Percentiles rank a stretch among this genome's conserved stretches.
Conservation (phyloP, 1,284 basidiomycete species). For the Cutaneotrichosporon cyanovorans region DNA sequence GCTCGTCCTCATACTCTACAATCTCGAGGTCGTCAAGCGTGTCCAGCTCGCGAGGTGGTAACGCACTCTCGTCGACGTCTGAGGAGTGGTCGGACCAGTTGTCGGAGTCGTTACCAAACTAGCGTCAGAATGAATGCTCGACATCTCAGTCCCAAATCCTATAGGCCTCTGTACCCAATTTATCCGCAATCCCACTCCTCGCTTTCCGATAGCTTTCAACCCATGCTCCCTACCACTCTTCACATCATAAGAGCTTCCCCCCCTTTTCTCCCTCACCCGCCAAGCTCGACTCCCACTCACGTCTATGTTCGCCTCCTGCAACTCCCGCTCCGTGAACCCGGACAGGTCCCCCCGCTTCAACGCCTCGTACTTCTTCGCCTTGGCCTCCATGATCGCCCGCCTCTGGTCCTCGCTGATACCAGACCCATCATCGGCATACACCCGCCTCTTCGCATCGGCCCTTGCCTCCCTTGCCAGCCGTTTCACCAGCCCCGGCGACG, state of each 20-base stretch:
- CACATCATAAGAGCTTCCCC: too few species aligned
- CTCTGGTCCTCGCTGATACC: conserved; percentile 38
- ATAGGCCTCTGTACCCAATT: too few species aligned
- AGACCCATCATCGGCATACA: conserved; percentile 27
- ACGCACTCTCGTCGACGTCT: conserved; percentile 33
- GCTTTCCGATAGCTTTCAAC: neutral
- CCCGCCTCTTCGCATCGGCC: conserved; percentile 35
- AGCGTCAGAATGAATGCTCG: too few species aligned
- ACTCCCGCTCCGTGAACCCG: conserved; percentile 68
- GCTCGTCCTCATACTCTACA: conserved; percentile 45
- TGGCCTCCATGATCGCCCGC: conserved; percentile 56
- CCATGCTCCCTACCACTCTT: too few species aligned
- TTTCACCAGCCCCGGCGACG: conserved; percentile 41
- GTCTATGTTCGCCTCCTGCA: conserved; percentile 69
- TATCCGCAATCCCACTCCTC: too few species aligned
- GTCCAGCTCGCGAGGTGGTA: conserved; percentile 39
- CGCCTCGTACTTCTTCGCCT: conserved; percentile 75
- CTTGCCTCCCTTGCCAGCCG: conserved; percentile 40
- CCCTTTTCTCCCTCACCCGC: conserved; percentile 14
- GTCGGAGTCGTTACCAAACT: conserved; percentile 19
- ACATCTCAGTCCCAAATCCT: too few species aligned
- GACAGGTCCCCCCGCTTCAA: conserved; percentile 70
- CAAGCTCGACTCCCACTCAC: too few species aligned
- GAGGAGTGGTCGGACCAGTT: conserved; percentile 40
- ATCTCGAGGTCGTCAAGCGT: conserved; percentile 21